Base-by-base conservation (phyloP, 139 green algal species). In the Chlamydomonas applanata region DNA sequence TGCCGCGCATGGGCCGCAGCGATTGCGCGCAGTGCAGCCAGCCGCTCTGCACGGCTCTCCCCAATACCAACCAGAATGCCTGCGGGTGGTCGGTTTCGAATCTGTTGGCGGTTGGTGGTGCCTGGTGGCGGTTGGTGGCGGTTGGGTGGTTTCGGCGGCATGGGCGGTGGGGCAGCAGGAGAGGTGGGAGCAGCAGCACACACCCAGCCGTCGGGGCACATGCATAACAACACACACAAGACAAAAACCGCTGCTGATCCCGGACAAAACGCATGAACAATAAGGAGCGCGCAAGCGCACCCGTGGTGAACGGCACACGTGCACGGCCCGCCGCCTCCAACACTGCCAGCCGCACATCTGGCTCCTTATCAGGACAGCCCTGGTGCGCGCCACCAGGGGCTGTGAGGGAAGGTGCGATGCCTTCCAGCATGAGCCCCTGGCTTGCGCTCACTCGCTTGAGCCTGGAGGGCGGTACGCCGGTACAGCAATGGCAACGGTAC, bases 351-450 rank as follows among this genome's bases (percentile, higher is more conserved):
- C 92, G 69, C 2, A 60, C 62, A 0, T 65, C 69, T 0, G 93
- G 89, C 0, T 86, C 72, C 83, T 97, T 97, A 76, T 96, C 90
- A 3, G 91, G 91, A 74, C 93, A 97, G 56, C 74, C 69, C 53
- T 90, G 34, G 78, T 97, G 93, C 3, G 93, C 59, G 0, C 70
- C 44, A 62, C 69, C 69, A 3, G 91, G 83, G 34, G 68, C 36
- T 27, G 86, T 32, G 25, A 95, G 80, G 9, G 59, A 35, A 0
- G 52, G 20, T 0, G 84, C 78, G 1, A 68, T 76, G 62, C 74
- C 80, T 75, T 98, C 93, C 32, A 98, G 85, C 93, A 98, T 98
- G 13, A 98, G 76, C 1, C 93, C 93, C 74, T 96, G 82, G 73
- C 85, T 93, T 49, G 81, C 93, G 22, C 80, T 89, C 34, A 94